phyloP scores from a whole-genome alignment of 495 filamentous ascomycete genomes.

The Trichoderma reesei region DNA sequence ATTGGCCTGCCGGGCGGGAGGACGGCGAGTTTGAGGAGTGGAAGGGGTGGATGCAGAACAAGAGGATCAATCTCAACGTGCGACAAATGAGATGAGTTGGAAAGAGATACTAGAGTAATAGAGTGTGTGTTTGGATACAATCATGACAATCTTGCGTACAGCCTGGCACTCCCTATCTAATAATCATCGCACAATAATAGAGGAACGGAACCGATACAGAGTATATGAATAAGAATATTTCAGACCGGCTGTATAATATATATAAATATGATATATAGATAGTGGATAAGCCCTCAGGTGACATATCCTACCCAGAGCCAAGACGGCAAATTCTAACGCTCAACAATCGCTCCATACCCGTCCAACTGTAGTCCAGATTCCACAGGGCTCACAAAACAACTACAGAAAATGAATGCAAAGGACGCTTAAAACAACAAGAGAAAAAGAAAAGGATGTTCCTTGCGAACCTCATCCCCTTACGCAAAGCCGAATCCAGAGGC shows the following conservation, averaged over 20 bases:
- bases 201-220: neutral
- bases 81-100: slow-evolving; percentile 70
- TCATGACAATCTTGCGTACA: no score
- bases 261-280: neutral
- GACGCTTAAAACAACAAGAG: neutral
- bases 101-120: no score
- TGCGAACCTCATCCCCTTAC: no score
- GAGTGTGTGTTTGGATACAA: no score
- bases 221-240: neutral
- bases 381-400: neutral
- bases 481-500: slow-evolving; percentile 83
- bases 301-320: no score
- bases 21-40: slow-evolving; percentile 47
- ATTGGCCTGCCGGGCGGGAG: slow-evolving; percentile 56
- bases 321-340: neutral
- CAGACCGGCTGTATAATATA: no score
- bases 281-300: neutral
- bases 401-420: neutral
- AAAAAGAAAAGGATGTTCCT: neutral
- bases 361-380: neutral
- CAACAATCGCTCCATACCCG: neutral
- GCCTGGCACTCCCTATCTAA: no score
- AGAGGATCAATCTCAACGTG: slow-evolving; percentile 84
- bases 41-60: slow-evolving; percentile 76
- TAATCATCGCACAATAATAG: no score